Evolutionary conservation across 2,329 filamentous ascomycete species (phyloP), one percentile per base, ranked within the genome.

Genomic region (Penicillium sp.): DNA sequence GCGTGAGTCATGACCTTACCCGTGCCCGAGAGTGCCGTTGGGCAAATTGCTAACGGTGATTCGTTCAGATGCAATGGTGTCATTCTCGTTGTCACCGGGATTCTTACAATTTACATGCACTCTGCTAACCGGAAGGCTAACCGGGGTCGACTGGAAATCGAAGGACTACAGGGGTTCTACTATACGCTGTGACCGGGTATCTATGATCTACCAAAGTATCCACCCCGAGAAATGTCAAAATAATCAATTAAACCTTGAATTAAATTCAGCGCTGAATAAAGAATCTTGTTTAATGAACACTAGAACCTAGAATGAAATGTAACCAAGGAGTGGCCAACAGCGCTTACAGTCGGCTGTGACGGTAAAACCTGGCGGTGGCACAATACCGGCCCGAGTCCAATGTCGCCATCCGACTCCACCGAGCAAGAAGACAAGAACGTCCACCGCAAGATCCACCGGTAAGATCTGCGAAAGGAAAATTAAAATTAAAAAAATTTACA

Each of bases 131-230:
- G 22, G 22, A 41, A 35, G 48, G 51, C 53, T 16, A 30, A n/a
- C 20, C 35, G 14, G 44, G 24, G 38, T 14, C 47, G 43, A 2
- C 2, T 41, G 18, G 39, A 50, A 4, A 46, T 56, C 18, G 42
- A 47, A 10, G 47, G 44, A 25, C 46, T 48, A 5, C 38, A 36
- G 8, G 54, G 48, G 8, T 56, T 56, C 31, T 44, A 43, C 11
- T 56, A 54, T 24, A 56, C 54, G 51, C 49, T 50, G 51, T 18
- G 47, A 61, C 1, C 8, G 16, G 24, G 18, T 9, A 38, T 38
- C 16, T 7, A 35, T 16, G 33, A 36, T 36, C 35, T 20, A 38
- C 35, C 9, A 0, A 4, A 11, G 9, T 22, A 10, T 20, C 18
- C 8, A 36, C 8, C 18, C 11, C 18, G 33, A 16, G 14, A 11